phyloP scores from a whole-genome alignment of 768 basidiomycete genomes.

The Naganishia vaughanmartiniae region DNA sequence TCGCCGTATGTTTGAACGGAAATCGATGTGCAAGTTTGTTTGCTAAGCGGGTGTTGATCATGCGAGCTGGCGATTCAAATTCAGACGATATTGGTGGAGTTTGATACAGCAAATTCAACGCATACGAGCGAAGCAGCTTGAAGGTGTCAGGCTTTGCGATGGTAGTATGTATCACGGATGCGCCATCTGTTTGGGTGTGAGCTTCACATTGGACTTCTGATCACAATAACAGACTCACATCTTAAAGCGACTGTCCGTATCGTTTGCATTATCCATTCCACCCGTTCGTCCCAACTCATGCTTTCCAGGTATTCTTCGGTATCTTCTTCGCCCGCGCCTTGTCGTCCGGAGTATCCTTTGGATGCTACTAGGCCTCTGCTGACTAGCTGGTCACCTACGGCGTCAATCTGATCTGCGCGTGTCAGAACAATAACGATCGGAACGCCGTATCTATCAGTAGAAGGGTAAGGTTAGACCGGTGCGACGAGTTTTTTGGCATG shows the following conservation, averaged over 20 bases:
- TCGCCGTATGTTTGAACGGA: constrained; percentile 80
- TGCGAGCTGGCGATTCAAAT: constrained; percentile 24
- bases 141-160: constrained; percentile 68
- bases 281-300: constrained; percentile 72
- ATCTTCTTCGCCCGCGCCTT: constrained; percentile 47
- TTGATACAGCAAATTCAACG: constrained; percentile 74
- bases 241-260: constrained; percentile 86
- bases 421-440: constrained; percentile 87
- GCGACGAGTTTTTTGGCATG: not conserved
- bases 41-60: constrained; percentile 51
- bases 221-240: constrained; percentile 63
- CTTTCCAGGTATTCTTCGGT: constrained; percentile 33
- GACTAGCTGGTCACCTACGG: constrained; percentile 68
- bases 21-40: constrained; percentile 66
- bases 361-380: constrained; percentile 91
- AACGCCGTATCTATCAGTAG: constrained; percentile 58
- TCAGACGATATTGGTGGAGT: constrained; percentile 60
- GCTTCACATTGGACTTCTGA: not conserved
- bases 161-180: constrained; percentile 85
- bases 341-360: constrained; percentile 69
- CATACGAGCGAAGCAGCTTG: constrained; percentile 73
- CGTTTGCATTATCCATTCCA: constrained; percentile 93
- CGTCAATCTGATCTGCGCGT: constrained; percentile 87
- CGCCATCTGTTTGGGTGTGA: constrained; percentile 65
- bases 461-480: not conserved